These are phyloP conservation scores for Senna siamea DNA, from an alignment of 306 rosid genomes.

Conservation along the genomic window DNA sequence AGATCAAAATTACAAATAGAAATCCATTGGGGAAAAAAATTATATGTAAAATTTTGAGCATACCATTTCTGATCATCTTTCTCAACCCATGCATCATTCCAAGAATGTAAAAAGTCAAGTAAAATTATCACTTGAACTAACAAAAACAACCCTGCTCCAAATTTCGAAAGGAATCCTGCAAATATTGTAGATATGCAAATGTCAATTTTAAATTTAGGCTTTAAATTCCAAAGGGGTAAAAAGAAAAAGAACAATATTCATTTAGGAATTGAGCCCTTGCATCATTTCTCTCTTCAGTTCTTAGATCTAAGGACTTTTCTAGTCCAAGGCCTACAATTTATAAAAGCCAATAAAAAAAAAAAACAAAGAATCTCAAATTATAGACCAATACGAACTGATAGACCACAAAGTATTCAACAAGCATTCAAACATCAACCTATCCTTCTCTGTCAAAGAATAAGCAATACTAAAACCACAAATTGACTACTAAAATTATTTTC, in stretches of 20 bases:
- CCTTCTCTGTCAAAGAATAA: not conserved
- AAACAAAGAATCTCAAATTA: not conserved
- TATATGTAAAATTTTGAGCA: slow-evolving; percentile 28
- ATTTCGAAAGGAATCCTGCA: slow-evolving; percentile 77
- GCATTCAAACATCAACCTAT: not conserved
- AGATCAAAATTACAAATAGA: slow-evolving; percentile 32
- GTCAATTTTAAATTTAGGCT: slow-evolving; percentile 25
- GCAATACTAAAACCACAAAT: not conserved
- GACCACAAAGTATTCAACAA: no score
- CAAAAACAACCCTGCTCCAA: slow-evolving; percentile 93
- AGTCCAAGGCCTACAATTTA: not conserved
- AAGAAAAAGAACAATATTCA: not conserved
- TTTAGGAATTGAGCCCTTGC: slow-evolving; percentile 13
- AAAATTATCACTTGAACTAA: slow-evolving; percentile 89
- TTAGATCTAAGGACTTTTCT: not conserved
- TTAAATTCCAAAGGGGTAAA: not conserved
- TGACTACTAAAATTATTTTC: not conserved
- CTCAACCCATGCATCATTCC: slow-evolving; percentile 98
- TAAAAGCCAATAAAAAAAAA: not conserved
- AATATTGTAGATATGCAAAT: slow-evolving; percentile 17
- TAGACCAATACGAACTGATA: not conserved
- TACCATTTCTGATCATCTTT: slow-evolving; percentile 96
- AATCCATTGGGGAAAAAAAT: not conserved
- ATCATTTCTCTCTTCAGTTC: not conserved
- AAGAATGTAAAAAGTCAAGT: slow-evolving; percentile 80